phyloP scores from a whole-genome alignment of 331 rosid species.

The Quercus lobata region DNA sequence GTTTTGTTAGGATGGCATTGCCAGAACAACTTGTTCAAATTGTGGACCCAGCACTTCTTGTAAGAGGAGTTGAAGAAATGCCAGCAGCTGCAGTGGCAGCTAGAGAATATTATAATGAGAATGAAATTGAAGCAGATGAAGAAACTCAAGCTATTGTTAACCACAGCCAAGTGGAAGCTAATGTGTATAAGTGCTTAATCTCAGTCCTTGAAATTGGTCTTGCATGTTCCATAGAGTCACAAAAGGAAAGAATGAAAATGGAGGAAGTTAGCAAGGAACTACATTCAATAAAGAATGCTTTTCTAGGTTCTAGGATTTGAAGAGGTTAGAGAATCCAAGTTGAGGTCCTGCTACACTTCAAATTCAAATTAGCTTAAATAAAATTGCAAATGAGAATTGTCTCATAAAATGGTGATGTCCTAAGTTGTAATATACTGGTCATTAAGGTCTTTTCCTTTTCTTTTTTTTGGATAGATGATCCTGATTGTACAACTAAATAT shows the following conservation, averaged over 20 bases:
- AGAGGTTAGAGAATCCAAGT: too few species aligned
- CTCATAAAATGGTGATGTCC: too few species aligned
- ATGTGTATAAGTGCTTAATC: not conserved
- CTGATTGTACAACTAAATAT: too few species aligned
- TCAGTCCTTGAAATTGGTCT: not conserved
- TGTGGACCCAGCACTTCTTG: constrained; percentile 6
- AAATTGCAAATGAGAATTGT: too few species aligned
- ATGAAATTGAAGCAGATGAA: not conserved
- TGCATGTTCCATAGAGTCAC: not conserved
- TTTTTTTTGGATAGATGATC: too few species aligned
- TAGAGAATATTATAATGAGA: not conserved
- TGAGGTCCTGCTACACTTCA: too few species aligned
- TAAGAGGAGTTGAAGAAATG: not conserved
- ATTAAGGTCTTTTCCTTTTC: rapidly evolving
- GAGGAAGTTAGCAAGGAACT: not conserved
- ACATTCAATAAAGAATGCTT: not conserved
- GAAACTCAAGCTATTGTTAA: not conserved
- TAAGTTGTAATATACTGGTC: too few species aligned
- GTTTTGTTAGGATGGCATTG: constrained; percentile 13
- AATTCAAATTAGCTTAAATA: too few species aligned
- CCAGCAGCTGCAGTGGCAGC: not conserved
- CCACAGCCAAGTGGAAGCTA: not conserved
- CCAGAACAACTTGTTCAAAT: not conserved
- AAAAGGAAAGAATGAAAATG: not conserved
- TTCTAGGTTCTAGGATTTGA: not conserved